Evolutionary conservation across 2,329 filamentous ascomycete species (phyloP), one percentile per base, ranked within the genome.

Genomic region (Sarocladiaceae sp.): DNA sequence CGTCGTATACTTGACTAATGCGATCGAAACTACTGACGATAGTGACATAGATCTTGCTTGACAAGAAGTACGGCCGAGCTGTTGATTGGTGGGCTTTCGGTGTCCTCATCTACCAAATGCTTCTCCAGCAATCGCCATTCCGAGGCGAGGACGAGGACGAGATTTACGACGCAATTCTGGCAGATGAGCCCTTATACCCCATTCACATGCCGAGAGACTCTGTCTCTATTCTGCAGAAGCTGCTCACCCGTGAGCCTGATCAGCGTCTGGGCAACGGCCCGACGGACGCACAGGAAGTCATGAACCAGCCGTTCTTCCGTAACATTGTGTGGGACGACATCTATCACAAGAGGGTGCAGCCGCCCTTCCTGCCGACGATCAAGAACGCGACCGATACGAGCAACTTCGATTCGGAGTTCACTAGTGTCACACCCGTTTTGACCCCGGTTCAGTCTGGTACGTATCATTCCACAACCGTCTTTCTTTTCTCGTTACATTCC

Each of bases 61-160:
- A 98, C 64, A 98, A 98, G 74, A 97, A 96, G 62, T 98, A 98
- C 58, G 91, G 90, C 35, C 84, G 93, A 47, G 88, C 93, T 13
- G 93, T 98, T 33, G 93, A 98, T 65, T 98, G 93, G 93, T 98
- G 93, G 93, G 94, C 94, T 6, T 98, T 98, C 66, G 93, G 93
- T 63, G 93, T 98, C 24, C 71, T 98, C 56, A 98, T 98, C 58
- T 98, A 98, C 70, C 93, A 98, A 66, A 98, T 98, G 94, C 84
- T 98, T 46, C 80, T 98, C 40, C 94, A 98, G 61, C 94, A 98
- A 64, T 97, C 91, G 23, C 93, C 93, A 0, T 98, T 98, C 85
- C 85, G 93, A 56, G 93, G 93, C 58, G 94, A 98, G 64, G 93
- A 98, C 56, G 94, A 98, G 61, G 93, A 98, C 61, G 93, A 98